A percentile compares a stretch with the other conserved stretches of the same genome.
Conservation (phyloP, 192 early-diverging fungal species). For the Funneliformis mosseae region DNA sequence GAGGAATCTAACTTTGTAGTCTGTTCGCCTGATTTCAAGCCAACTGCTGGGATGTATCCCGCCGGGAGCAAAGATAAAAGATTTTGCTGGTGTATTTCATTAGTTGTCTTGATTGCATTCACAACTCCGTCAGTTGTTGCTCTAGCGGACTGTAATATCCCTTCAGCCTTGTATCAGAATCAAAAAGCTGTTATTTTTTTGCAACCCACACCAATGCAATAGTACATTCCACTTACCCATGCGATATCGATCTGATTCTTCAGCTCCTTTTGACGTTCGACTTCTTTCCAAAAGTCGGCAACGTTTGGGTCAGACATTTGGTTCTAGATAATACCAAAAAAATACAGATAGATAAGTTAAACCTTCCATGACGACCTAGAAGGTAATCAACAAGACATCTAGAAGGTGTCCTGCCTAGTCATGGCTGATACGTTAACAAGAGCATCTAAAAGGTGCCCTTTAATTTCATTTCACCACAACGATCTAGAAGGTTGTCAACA, state of each 20-base stretch:
- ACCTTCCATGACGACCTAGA: conserved; percentile 28
- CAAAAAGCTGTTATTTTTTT: neutral
- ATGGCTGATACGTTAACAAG: conserved; percentile 18
- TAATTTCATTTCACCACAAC: conserved; percentile 15
- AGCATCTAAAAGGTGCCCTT: neutral
- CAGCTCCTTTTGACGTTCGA: conserved; percentile 8
- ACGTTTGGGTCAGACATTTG: conserved; percentile 24
- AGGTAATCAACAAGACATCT: conserved; percentile 12
- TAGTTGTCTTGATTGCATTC: neutral
- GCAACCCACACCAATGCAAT: neutral
- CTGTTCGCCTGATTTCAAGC: neutral
- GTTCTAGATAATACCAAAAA: conserved; percentile 14
- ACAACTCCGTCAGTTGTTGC: neutral
- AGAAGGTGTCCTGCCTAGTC: conserved; percentile 14
- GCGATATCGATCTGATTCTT: conserved; percentile 31
- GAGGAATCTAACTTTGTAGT: conserved; percentile 27
- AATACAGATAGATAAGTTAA: neutral
- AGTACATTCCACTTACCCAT: conserved; percentile 13
- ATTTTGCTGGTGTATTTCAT: neutral
- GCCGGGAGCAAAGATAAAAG: neutral
- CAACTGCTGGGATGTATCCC: neutral
- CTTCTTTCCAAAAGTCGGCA: conserved; percentile 19
- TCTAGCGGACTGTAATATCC: neutral
- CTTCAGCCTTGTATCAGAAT: neutral
- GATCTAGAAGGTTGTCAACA: conserved; percentile 23